These are phyloP conservation scores for Pisolithus orientalis DNA, from an alignment of 768 basidiomycete species.

Conservation along the genomic window DNA sequence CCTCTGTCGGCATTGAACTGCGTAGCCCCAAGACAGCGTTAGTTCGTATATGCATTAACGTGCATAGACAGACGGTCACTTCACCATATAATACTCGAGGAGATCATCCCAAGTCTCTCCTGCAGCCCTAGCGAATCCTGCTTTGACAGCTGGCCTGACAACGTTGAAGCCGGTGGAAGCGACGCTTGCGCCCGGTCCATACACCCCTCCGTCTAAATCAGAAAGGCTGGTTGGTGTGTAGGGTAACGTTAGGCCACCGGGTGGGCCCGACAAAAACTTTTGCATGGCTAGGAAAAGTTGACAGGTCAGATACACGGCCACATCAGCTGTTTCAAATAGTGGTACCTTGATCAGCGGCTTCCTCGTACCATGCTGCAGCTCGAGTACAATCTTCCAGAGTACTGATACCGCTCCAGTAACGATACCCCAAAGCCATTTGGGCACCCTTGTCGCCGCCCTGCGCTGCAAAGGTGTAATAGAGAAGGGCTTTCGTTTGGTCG, in stretches of 20 bases:
- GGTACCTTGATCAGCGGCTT: constrained; percentile 78
- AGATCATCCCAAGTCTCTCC: constrained; percentile 95
- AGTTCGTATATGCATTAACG: background rate
- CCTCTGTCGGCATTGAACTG: constrained; percentile 95
- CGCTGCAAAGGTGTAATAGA: constrained; percentile 93
- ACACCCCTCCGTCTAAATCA: constrained; percentile 89
- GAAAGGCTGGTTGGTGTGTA: constrained; percentile 77
- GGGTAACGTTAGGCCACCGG: constrained; percentile 83
- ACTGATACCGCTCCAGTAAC: constrained; percentile 95
- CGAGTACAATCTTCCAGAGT: constrained; percentile 79
- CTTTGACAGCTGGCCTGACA: constrained; percentile 72
- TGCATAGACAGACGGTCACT: constrained; percentile 10
- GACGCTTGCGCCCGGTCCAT: constrained; percentile 90
- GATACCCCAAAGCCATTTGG: constrained; percentile 89
- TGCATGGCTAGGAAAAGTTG: constrained; percentile 54
- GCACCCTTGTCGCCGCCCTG: constrained; percentile 83
- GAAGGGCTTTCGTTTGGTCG: constrained; percentile 75
- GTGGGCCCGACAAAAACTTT: constrained; percentile 78
- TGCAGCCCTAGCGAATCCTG: constrained; percentile 73
- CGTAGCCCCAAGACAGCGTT: constrained; percentile 1
- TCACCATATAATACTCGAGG: constrained; percentile 83
- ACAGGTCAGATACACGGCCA: constrained; percentile 1
- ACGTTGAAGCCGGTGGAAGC: constrained; percentile 79
- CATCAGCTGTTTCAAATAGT: background rate
- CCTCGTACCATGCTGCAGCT: constrained; percentile 86